Percentiles rank a stretch among this genome's conserved stretches.
Evolutionary conservation across 2,329 filamentous ascomycete genomes (phyloP).

Genomic region (Chaetomium globosum): DNA sequence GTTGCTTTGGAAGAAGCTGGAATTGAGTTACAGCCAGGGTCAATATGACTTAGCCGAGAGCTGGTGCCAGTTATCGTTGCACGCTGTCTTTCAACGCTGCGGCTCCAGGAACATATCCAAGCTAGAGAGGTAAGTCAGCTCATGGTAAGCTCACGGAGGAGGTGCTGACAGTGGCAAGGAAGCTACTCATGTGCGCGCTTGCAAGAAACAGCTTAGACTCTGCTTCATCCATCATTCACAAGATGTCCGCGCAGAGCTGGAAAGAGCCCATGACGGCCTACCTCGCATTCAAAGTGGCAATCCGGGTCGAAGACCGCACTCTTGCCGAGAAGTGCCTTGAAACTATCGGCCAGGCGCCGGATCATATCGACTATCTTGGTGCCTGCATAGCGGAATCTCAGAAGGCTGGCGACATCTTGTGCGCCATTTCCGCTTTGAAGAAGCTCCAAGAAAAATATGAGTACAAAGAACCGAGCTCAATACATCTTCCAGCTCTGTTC

Average conservation of each 20-base stretch:
- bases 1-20: conserved; percentile 82
- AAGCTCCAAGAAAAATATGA: conserved; percentile 61
- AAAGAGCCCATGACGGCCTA: conserved; percentile 70
- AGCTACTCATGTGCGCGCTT: conserved; percentile 70
- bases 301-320: conserved; percentile 60
- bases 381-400: conserved; percentile 80
- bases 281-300: conserved; percentile 72
- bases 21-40: conserved; percentile 57
- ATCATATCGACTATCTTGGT: conserved; percentile 68
- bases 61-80: conserved; percentile 74
- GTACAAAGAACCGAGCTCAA: conserved; percentile 48
- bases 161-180: conserved; percentile 54
- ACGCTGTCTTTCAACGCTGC: conserved; percentile 66
- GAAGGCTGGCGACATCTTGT: conserved; percentile 60
- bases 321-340: conserved; percentile 66
- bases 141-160: not conserved
- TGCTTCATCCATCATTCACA: conserved; percentile 58
- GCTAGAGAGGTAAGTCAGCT: conserved; percentile 59
- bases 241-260: conserved; percentile 61
- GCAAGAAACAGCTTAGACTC: conserved; percentile 56
- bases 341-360: conserved; percentile 55
- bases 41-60: conserved; percentile 59
- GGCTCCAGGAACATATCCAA: conserved; percentile 69
- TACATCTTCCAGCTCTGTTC: conserved; percentile 66
- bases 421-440: conserved; percentile 62